Percentiles rank a stretch among this genome's conserved stretches.
Conservation (phyloP, 2,329 filamentous ascomycete species). For the Pseudogymnoascus sp. region DNA sequence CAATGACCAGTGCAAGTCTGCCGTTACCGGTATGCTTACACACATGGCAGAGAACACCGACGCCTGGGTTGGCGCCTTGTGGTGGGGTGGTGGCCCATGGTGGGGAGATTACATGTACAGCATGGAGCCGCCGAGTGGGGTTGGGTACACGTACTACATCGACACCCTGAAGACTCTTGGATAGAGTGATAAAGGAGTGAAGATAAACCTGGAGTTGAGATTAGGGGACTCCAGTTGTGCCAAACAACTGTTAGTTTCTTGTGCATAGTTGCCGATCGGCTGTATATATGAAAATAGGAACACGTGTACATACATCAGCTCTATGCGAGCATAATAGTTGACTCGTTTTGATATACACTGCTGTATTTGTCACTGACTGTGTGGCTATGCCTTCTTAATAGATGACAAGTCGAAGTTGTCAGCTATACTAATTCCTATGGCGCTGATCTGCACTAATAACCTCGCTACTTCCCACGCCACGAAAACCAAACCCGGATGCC, state of each 20-base stretch:
- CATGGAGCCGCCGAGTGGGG: constrained; percentile 41
- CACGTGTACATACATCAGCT: too few relatives aligned
- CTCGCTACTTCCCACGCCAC: too few relatives aligned
- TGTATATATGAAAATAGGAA: not conserved
- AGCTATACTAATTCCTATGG: too few relatives aligned
- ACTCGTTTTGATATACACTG: too few relatives aligned
- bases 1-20: constrained; percentile 39
- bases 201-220: not conserved
- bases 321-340: too few relatives aligned
- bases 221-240: not conserved
- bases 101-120: constrained; percentile 40
- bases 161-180: not conserved
- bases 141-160: constrained; percentile 29
- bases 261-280: not conserved
- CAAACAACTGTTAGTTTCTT: not conserved
- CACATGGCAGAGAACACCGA: constrained; percentile 40
- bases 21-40: constrained; percentile 38
- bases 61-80: constrained; percentile 39
- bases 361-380: too few relatives aligned
- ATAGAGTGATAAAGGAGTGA: not conserved
- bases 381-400: too few relatives aligned
- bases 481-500: too few relatives aligned
- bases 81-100: constrained; percentile 46
- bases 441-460: too few relatives aligned
- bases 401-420: too few relatives aligned